A percentile compares a stretch with the other conserved stretches of the same genome.
phyloP scores from a whole-genome alignment of 2,329 filamentous ascomycete species.

The Neonectria punicea region DNA sequence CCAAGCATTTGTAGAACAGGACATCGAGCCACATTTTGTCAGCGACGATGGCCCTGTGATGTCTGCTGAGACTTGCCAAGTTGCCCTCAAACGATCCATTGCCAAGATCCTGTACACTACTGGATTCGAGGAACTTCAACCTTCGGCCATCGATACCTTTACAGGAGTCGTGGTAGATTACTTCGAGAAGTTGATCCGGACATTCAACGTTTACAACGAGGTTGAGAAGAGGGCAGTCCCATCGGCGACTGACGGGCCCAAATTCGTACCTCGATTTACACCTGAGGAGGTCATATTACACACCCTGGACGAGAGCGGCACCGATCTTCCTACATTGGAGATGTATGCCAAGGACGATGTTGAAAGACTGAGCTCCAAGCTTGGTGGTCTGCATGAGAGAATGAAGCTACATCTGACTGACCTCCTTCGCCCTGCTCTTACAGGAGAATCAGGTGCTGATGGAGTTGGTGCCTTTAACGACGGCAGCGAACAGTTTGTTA shows the following conservation, averaged over 20 bases:
- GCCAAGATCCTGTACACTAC: conserved; percentile 96
- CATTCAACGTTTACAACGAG: conserved; percentile 85
- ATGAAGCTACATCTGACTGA: conserved; percentile 96
- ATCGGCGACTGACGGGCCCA: conserved; percentile 51
- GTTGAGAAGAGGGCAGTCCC: conserved; percentile 76
- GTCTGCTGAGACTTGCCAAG: conserved; percentile 82
- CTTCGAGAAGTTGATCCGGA: conserved; percentile 83
- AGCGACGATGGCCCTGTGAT: conserved; percentile 91
- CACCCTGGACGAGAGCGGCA: conserved; percentile 83
- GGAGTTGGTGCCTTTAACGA: conserved; percentile 94
- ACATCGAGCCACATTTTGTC: conserved; percentile 89
- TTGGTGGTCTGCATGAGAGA: conserved; percentile 87
- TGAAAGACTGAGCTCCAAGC: conserved; percentile 83
- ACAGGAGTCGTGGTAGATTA: conserved; percentile 92
- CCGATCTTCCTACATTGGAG: conserved; percentile 84
- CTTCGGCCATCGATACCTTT: conserved; percentile 88
- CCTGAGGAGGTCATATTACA: conserved; percentile 90
- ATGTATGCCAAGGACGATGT: conserved; percentile 92
- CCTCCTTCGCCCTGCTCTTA: conserved; percentile 87
- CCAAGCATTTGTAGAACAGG: conserved; percentile 86
- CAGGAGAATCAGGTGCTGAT: conserved; percentile 78
- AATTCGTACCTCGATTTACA: conserved; percentile 74
- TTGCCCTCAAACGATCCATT: conserved; percentile 88
- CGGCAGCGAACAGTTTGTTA: conserved; percentile 95
- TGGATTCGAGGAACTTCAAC: conserved; percentile 96